These are phyloP conservation scores for Zygoascus biomembranicola DNA, from an alignment of 805 yeast genomes.

Conservation along the genomic window DNA sequence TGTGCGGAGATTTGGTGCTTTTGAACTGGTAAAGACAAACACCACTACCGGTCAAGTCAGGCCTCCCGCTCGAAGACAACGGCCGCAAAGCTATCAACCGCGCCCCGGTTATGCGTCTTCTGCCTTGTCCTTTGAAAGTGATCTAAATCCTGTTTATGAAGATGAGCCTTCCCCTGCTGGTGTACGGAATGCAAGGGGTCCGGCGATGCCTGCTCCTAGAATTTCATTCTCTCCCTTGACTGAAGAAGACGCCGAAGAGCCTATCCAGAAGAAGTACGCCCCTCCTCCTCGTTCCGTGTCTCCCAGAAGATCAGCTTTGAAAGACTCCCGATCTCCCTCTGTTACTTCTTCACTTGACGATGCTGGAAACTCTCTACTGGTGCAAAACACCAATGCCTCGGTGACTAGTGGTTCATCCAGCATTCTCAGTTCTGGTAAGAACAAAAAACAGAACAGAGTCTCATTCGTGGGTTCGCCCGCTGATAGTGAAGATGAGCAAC, in stretches of 20 bases:
- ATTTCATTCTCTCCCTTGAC: not conserved
- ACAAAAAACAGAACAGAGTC: not conserved
- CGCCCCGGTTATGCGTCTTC: slow-evolving; percentile 15
- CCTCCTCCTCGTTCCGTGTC: slow-evolving; percentile 24
- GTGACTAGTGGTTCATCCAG: slow-evolving; percentile 1
- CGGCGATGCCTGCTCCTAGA: not conserved
- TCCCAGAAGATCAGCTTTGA: slow-evolving; percentile 28
- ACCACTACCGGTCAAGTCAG: slow-evolving; percentile 14
- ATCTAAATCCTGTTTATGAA: slow-evolving; percentile 21
- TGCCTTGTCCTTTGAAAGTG: slow-evolving; percentile 21
- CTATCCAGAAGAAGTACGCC: slow-evolving; percentile 9
- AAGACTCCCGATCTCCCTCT: slow-evolving; percentile 12
- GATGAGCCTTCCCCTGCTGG: slow-evolving; percentile 6
- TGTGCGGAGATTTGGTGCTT: slow-evolving; percentile 29
- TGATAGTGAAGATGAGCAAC: not conserved
- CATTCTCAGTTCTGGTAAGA: not conserved
- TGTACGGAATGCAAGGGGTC: not conserved
- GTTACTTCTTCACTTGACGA: slow-evolving; percentile 9
- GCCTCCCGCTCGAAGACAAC: slow-evolving; percentile 4
- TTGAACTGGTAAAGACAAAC: slow-evolving; percentile 27
- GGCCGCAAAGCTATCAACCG: not conserved
- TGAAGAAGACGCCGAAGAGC: not conserved
- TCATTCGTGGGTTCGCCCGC: not conserved
- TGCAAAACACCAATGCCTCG: not conserved
- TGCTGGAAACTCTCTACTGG: not conserved